Evolutionary conservation across 768 basidiomycete species (phyloP), one percentile per base, ranked within the genome.

Genomic region (Suillus luteus): DNA sequence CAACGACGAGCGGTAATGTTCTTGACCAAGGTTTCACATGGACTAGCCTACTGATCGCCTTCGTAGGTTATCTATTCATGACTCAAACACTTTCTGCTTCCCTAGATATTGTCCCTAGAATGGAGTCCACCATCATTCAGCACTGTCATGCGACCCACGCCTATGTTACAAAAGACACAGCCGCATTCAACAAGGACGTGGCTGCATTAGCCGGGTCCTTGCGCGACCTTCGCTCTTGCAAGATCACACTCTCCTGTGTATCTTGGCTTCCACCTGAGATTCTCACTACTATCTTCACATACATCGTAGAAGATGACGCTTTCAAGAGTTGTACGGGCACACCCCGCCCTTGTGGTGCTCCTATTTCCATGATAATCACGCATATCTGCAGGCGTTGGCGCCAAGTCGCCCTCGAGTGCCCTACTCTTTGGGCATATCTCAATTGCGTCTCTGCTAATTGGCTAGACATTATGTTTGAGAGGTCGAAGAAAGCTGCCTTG

Each of bases 331-430:
- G 10, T 51, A 17, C 15, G 8, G 49, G 9, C 12, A 10, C 24
- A 12, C 5, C 43, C 31, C 10, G 10, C 9, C 17, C 7, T 9
- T 33, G 38, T 24, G 9, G 7, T 24, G 19, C 64, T 57, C 73
- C 73, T 49, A n/a, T 43, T 17, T 73, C 68, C 66, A 73, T 86
- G 38, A 75, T 85, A 65, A 84, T 82, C 17, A 86, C 86, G 12
- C 87, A 87, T 66, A 82, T 88, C 15, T 89, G 87, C 72, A 75
- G 68, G 31, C 83, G 81, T 63, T 89, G 88, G 88, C 84, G 87
- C 59, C 75, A 74, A 44, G 65, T 80, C 2, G 82, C 86, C 3
- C 62, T 88, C 35, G 80, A 81, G 40, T 83, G 82, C 0, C 83
- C 86, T 1, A 74, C 77, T 10, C 78, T 89, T 19, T 90, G 88